Percentiles rank a stretch among this genome's conserved stretches.
These are phyloP conservation scores for Adansonia gregorii DNA, from an alignment of 441 rosid species.

Conservation along the genomic window DNA sequence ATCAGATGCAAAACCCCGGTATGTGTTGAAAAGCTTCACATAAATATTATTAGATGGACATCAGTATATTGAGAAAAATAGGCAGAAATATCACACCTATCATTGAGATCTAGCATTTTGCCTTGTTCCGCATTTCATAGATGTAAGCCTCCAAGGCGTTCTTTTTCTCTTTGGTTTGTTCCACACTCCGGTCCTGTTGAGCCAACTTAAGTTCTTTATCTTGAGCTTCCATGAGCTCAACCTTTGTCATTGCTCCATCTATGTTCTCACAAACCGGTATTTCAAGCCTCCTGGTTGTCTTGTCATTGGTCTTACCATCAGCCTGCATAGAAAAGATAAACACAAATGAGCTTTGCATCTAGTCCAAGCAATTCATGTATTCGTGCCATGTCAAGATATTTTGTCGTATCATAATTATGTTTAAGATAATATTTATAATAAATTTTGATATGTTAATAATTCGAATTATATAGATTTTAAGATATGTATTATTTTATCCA, in stretches of 20 bases:
- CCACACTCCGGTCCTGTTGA: constrained; percentile 66
- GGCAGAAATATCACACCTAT: neutral
- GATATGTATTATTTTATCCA: too few relatives aligned
- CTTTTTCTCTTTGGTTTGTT: constrained; percentile 65
- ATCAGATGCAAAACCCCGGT: constrained; percentile 54
- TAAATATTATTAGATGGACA: constrained; percentile 33
- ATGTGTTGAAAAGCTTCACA: constrained; percentile 53
- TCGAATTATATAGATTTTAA: too few relatives aligned
- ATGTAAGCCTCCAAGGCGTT: constrained; percentile 73
- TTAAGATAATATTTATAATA: too few relatives aligned
- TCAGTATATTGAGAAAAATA: constrained; percentile 30
- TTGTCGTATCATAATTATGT: too few relatives aligned
- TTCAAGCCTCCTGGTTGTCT: constrained; percentile 46
- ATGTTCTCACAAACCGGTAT: constrained; percentile 50
- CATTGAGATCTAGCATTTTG: neutral
- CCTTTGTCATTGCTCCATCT: constrained; percentile 58
- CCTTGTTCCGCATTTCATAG: constrained; percentile 78
- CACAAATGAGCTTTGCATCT: neutral
- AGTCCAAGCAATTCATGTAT: too few relatives aligned
- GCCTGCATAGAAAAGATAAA: neutral
- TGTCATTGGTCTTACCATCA: constrained; percentile 40
- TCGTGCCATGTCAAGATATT: too few relatives aligned
- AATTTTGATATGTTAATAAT: too few relatives aligned
- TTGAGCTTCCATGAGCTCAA: constrained; percentile 50
- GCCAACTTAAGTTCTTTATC: constrained; percentile 58